phyloP scores from a whole-genome alignment of 1,284 basidiomycete species.

The Taiwanofungus camphoratus region DNA sequence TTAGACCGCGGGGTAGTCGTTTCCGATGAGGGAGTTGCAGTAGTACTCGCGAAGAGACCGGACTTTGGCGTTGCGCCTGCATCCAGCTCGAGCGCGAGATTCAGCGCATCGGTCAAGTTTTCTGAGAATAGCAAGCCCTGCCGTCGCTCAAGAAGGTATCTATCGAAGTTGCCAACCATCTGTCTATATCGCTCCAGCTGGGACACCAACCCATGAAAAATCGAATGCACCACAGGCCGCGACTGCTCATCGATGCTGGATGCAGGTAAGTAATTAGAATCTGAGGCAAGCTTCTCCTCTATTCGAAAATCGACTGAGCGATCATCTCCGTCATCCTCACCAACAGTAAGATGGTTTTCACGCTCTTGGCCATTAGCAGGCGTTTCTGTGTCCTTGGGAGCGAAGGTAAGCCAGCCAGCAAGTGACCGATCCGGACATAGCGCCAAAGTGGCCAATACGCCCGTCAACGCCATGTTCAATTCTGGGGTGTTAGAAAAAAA shows the following conservation, averaged over 20 bases:
- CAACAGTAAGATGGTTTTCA: slow-evolving; percentile 16
- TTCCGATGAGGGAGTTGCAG: slow-evolving; percentile 14
- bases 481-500: slow-evolving; percentile 88
- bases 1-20: slow-evolving; percentile 33
- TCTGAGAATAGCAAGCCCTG: slow-evolving; percentile 90
- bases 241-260: slow-evolving; percentile 63
- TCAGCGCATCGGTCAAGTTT: slow-evolving; percentile 88
- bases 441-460: slow-evolving; percentile 72
- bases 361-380: slow-evolving; percentile 18
- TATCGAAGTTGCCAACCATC: slow-evolving; percentile 77
- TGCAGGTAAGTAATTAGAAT: slow-evolving; percentile 54
- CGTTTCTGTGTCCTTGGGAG: slow-evolving; percentile 26
- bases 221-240: slow-evolving; percentile 72
- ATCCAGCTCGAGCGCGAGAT: slow-evolving; percentile 58
- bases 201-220: slow-evolving; percentile 71
- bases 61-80: slow-evolving; percentile 14
- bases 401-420: slow-evolving; percentile 82
- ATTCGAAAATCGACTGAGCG: slow-evolving; percentile 72
- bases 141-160: slow-evolving; percentile 78
- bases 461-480: slow-evolving; percentile 85
- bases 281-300: slow-evolving; percentile 57
- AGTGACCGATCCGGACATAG: slow-evolving; percentile 82
- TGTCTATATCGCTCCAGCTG: slow-evolving; percentile 78
- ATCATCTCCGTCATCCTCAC: slow-evolving; percentile 60
- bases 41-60: slow-evolving; percentile 21